phyloP scores from a whole-genome alignment of 176 grass and related monocot genomes.

The Raddia guianensis region DNA sequence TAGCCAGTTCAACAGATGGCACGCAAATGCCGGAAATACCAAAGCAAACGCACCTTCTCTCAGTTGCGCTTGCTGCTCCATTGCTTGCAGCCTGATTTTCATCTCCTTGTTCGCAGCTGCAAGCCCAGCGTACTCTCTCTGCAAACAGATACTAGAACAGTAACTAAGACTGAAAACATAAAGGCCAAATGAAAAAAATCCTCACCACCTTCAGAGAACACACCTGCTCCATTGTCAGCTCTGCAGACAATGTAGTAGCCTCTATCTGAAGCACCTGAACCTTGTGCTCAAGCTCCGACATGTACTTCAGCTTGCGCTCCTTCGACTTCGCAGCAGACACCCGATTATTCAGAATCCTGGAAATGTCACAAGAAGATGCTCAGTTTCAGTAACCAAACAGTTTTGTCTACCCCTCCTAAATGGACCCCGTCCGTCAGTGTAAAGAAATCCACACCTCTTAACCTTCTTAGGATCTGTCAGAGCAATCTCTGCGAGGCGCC shows the following conservation, averaged over 20 bases:
- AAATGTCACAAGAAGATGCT: constrained; percentile 19
- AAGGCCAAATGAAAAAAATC: neutral
- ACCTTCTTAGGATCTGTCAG: constrained; percentile 79
- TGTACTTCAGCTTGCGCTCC: constrained; percentile 84
- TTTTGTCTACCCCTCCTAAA: neutral
- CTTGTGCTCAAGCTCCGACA: constrained; percentile 71
- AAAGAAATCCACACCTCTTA: constrained; percentile 63
- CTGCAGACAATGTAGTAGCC: constrained; percentile 56
- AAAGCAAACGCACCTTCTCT: constrained; percentile 64
- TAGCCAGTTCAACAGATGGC: constrained; percentile 1
- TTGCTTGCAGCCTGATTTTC: constrained; percentile 67
- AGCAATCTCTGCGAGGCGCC: constrained; percentile 63
- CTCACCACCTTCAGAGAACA: constrained; percentile 30
- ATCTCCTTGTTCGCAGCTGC: constrained; percentile 71
- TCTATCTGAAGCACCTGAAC: constrained; percentile 75
- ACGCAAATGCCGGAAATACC: constrained; percentile 4
- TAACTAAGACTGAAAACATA: constrained; percentile 24
- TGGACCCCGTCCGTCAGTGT: neutral
- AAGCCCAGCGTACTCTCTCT: constrained; percentile 57
- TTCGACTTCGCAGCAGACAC: constrained; percentile 78
- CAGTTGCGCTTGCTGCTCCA: constrained; percentile 62
- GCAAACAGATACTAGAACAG: constrained; percentile 11
- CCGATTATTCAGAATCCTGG: constrained; percentile 82
- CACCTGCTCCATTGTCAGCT: constrained; percentile 58
- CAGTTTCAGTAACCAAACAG: constrained; percentile 5